Base-by-base conservation (phyloP, 202 grass and related monocot species). In the Brachypodium distachyon region DNA sequence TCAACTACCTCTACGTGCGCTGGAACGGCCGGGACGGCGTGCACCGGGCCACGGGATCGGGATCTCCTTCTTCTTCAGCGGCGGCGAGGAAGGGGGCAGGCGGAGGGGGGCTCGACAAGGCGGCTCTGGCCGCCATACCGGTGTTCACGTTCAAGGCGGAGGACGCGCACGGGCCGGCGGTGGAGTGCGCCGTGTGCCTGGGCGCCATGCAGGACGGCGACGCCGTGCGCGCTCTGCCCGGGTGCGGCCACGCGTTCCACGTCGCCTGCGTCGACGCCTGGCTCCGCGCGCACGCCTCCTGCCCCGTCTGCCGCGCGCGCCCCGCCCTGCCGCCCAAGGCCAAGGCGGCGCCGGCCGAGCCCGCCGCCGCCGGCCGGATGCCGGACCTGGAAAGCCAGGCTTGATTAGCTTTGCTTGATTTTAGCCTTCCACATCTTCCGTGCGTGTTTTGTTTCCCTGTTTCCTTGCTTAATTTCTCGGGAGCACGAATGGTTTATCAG, bases 151-250 rank as follows among this genome's bases (percentile, higher is more conserved):
- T 87, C 73, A 50, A 66, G 44, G 71, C 63, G 55, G 56, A 3
- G 28, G 61, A n/a, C 72, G 58, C 27, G 18, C 47, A 67, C 37
- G 27, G 66, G 8, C 11, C 69, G n/a, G 5, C 17, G 42, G 51
- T 60, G 83, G 86, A 87, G 70, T 98, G 96, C 70, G 65, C 81
- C 17, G 90, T 99, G 63, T 99, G 96, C 77, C 87, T 99, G 44
- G 68, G 81, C 69, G 65, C 36, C 44, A 77, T 95, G 76, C 89
- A 89, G 87, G 92, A 96, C 82, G 92, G 89, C 23, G 96, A 99
- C 60, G 88, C 77, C 18, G 87, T 95, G 49, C 86, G 87, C 77
- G 54, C 86, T 16, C 78, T 96, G 59, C 89, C 96, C n/a, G 53
- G 73, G 19, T 97, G 94, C 80, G 42, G 55, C n/a, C 94, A 97